These are phyloP conservation scores for Annulohypoxylon bovei DNA, from an alignment of 495 filamentous ascomycete genomes.

Conservation along the genomic window DNA sequence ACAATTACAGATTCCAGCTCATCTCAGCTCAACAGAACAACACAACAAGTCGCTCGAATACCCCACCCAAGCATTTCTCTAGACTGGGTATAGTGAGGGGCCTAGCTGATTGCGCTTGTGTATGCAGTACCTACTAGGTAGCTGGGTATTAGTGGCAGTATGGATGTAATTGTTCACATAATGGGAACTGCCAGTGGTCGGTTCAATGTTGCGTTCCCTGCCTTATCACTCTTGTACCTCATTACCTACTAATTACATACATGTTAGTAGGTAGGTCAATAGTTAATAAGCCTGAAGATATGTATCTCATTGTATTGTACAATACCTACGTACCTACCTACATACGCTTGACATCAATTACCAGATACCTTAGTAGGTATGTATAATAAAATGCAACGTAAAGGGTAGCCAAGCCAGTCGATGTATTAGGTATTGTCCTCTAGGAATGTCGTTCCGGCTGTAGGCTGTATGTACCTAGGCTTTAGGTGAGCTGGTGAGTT, in stretches of 20 bases:
- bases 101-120: conserved; percentile 33
- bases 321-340: too few relatives aligned
- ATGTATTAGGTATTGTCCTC: background rate
- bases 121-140: too few relatives aligned
- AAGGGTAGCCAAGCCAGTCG: background rate
- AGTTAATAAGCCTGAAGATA: too few relatives aligned
- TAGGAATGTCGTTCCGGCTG: background rate
- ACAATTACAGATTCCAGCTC: conserved; percentile 1
- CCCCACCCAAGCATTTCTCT: conserved; percentile 22
- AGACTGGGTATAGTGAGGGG: conserved; percentile 29
- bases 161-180: conserved; percentile 22
- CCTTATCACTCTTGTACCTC: conserved; percentile 24
- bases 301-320: too few relatives aligned
- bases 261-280: too few relatives aligned
- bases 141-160: background rate
- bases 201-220: conserved; percentile 26
- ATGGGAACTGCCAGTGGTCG: conserved; percentile 21
- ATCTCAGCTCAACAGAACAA: conserved; percentile 24
- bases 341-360: too few relatives aligned
- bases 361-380: too few relatives aligned
- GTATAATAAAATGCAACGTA: conserved; percentile 2
- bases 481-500: too few relatives aligned
- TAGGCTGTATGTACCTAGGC: too few relatives aligned
- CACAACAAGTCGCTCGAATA: conserved; percentile 8
- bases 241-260: background rate